Evolutionary conservation across 202 grass and related monocot species (phyloP).

Genomic region (Setaria italica): DNA sequence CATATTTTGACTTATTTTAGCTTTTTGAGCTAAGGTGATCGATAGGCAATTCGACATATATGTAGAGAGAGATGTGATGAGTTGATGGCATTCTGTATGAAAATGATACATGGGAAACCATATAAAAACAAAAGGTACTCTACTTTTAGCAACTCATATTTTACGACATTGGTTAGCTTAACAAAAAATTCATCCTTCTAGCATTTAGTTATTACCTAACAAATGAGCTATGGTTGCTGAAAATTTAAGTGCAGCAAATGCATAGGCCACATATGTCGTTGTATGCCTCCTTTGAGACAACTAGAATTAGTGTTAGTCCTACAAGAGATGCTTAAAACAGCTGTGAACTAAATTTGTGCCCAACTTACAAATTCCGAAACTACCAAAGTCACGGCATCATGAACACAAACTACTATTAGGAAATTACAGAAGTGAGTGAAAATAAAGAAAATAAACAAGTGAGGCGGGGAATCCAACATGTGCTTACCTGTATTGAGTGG

Average conservation of each 20-base stretch:
- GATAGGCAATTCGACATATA: background rate
- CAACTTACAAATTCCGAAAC: too few relatives aligned
- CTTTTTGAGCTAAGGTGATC: background rate
- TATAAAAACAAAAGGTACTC: background rate
- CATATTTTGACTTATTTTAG: background rate
- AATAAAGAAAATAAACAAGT: too few relatives aligned
- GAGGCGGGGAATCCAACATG: too few relatives aligned
- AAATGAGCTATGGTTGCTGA: background rate
- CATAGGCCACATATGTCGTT: background rate
- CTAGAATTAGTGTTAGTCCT: background rate
- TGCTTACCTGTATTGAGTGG: too few relatives aligned
- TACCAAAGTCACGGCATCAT: too few relatives aligned
- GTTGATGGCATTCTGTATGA: background rate
- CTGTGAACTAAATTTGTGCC: background rate
- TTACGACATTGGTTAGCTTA: background rate
- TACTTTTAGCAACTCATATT: background rate
- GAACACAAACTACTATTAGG: too few relatives aligned
- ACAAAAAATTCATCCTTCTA: background rate
- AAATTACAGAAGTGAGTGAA: too few relatives aligned
- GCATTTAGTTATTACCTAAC: background rate
- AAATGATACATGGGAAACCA: background rate
- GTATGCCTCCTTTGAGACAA: background rate
- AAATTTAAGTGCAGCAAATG: conserved; percentile 5
- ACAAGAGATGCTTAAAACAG: background rate
- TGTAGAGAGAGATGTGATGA: background rate